Conservation (phyloP, 2,329 filamentous ascomycete genomes). For the Aspergillus felis region DNA sequence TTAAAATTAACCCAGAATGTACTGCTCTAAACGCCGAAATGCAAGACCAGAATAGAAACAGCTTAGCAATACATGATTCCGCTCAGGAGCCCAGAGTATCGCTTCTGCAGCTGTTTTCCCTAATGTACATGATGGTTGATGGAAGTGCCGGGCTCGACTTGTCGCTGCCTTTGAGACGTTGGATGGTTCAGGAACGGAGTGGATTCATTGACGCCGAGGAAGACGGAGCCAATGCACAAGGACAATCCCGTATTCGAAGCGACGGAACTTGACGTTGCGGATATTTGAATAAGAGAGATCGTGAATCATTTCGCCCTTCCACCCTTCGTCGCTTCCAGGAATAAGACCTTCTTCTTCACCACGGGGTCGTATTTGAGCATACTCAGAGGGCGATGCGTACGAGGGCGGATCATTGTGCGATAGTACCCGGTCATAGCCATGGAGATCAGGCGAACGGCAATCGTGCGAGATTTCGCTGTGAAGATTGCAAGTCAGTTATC, state of each 20-base stretch:
- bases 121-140: conserved; percentile 20
- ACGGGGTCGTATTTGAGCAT: conserved; percentile 99
- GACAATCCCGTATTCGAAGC: background rate
- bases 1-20: conserved; percentile 22
- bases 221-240: background rate
- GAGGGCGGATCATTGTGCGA: conserved; percentile 81
- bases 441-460: conserved; percentile 89
- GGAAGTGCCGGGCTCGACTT: background rate
- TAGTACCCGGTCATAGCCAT: conserved; percentile 99
- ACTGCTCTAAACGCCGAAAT: conserved; percentile 24
- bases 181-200: background rate
- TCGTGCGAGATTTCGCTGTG: conserved; percentile 82
- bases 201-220: background rate
- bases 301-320: conserved; percentile 46
- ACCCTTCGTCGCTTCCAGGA: conserved; percentile 87
- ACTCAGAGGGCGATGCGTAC: conserved; percentile 77
- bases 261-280: background rate
- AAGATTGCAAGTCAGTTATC: conserved; percentile 3
- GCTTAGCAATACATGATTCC: conserved; percentile 5
- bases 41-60: conserved; percentile 19
- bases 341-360: conserved; percentile 91
- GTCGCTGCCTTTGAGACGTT: background rate
- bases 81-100: background rate
- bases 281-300: background rate
- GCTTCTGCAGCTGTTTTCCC: conserved; percentile 9